Base-by-base conservation (phyloP, 2,329 filamentous ascomycete species). In the Clarireedia hainanense region DNA sequence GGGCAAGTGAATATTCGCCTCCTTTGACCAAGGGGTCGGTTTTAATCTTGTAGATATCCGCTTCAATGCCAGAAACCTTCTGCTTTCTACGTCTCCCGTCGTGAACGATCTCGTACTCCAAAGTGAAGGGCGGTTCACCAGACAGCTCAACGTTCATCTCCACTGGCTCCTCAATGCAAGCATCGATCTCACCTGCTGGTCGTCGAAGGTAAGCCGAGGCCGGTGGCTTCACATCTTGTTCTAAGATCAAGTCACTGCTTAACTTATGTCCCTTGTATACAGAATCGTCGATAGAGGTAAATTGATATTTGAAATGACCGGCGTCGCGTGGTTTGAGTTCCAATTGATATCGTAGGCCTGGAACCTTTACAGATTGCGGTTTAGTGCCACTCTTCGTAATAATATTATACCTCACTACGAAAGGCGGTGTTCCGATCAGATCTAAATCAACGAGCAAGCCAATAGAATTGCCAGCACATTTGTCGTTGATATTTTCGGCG, bases 31-130 rank as follows among this genome's bases (percentile, higher is more conserved):
- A 75, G 17, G 80, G 76, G 2, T 86, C 80, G 0, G 92, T 96
- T 61, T 81, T 81, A 67, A 99, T 91, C 39, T 78, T 86, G 68
- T 85, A 85, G 23, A 76, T 72, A 50, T 81, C 75, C 2, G 74
- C 76, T 24, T 83, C 76, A 55, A 96, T 88, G 56, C 80, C 76
- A 1, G 80, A 76, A 26, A 83, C 76, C 55, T 79, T 80, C 63
- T 86, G 80, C 51, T 88, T 86, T 60, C 82, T 85, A 52, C 91
- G 83, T 72, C 88, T 95, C 55, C 91, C 91, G 55, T 91, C 88
- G 71, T 97, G 89, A 6, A 96, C 81, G 42, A 96, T 76, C 71
- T 97, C 94, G 74, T 95, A 99, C 68, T 97, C 91, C 40, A 99
- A 74, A 23, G 79, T 87, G 77, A 92, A 97, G 0, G 95, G 94